Evolutionary conservation across 106 monocot species (phyloP).

Genomic region (Apostasia shenzhenica): DNA sequence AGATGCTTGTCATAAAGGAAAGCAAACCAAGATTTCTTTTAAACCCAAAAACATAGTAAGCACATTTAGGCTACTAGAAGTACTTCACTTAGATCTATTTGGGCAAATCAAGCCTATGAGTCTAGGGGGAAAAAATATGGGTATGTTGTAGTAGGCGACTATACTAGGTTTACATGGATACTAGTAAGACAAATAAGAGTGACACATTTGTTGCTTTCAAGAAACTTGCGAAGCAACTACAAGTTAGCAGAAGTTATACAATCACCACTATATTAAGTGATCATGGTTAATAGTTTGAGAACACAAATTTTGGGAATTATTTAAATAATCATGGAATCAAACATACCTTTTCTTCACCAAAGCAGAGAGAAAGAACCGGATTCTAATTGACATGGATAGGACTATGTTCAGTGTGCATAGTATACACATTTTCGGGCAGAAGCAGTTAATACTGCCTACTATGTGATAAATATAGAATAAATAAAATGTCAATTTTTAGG

Average conservation of each 20-base stretch:
- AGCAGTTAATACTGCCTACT: not conserved
- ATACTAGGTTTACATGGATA: not conserved
- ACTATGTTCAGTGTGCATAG: no score
- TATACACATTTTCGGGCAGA: not conserved
- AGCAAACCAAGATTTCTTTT: slow-evolving; percentile 1
- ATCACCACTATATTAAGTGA: slow-evolving; percentile 1
- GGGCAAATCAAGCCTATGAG: not conserved
- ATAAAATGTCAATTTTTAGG: not conserved
- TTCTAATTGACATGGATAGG: no score
- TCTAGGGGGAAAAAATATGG: not conserved
- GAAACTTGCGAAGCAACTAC: not conserved
- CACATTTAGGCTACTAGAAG: not conserved
- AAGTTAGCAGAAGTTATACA: not conserved
- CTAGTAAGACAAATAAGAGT: not conserved
- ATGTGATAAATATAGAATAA: not conserved
- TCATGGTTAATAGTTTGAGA: slow-evolving; percentile 4
- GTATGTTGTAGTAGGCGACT: not conserved
- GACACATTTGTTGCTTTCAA: not conserved
- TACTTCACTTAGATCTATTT: slow-evolving; percentile 2
- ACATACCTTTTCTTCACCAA: not conserved
- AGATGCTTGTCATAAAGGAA: slow-evolving; percentile 1
- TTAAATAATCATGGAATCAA: not conserved
- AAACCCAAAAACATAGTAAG: not conserved
- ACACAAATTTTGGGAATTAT: not conserved
- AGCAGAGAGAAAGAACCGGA: not conserved